These are phyloP conservation scores for Xerocomellus dryophilus DNA, from an alignment of 768 basidiomycete species.

Conservation along the genomic window DNA sequence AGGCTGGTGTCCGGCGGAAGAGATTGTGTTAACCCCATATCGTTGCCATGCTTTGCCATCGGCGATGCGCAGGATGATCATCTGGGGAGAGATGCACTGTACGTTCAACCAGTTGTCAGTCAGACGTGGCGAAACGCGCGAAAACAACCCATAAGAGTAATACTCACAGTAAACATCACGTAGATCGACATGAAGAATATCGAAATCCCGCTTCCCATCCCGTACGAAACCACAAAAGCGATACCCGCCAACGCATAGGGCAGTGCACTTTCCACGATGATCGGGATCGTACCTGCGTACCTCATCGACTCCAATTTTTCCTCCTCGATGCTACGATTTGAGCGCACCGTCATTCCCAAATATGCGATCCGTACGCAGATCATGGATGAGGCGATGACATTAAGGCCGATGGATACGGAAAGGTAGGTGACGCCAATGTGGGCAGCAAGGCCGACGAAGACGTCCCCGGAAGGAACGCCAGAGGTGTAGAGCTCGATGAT, in stretches of 20 bases:
- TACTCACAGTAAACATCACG: conserved; percentile 10
- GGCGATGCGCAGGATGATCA: conserved; percentile 10
- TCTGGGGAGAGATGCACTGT: conserved; percentile 13
- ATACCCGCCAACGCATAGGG: conserved; percentile 10
- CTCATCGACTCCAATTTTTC: neutral
- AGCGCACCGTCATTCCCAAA: neutral
- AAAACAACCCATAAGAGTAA: neutral
- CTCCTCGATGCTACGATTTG: no score
- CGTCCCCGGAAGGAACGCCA: neutral
- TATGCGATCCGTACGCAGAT: conserved; percentile 10
- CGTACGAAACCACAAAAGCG: conserved; percentile 9
- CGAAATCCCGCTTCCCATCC: neutral
- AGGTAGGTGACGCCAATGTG: conserved; percentile 10
- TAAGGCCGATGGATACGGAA: conserved; percentile 10
- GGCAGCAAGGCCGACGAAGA: conserved; percentile 3
- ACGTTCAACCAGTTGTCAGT: neutral
- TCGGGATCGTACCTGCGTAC: neutral
- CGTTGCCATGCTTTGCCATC: conserved; percentile 5
- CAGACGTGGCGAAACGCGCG: neutral
- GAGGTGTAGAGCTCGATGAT: neutral
- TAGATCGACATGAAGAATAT: conserved; percentile 9
- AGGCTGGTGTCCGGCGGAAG: neutral
- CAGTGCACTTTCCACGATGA: conserved; percentile 12
- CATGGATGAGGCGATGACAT: conserved; percentile 1
- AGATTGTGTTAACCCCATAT: neutral